Base-by-base conservation (phyloP, 345 rosid genomes). In the Toxicodendron radicans region DNA sequence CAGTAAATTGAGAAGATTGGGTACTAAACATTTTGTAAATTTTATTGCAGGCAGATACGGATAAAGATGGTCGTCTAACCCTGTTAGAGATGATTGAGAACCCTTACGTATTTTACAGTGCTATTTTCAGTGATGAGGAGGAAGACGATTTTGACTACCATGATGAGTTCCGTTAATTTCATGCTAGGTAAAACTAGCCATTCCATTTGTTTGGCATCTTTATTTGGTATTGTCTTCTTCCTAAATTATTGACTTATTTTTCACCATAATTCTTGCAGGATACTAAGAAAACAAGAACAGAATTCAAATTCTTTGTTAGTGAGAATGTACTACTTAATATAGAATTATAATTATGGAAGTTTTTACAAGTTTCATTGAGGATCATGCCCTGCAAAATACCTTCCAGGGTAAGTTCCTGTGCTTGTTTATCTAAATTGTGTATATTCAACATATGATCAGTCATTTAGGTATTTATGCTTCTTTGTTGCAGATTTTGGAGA, bases 31-130 rank as follows among this genome's bases (percentile, higher is more conserved):
- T 51, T 70, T 41, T 65, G 45, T 59, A 73, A 52, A 73, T 56
- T 5, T 63, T 27, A n/a, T 59, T 81, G 70, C 94, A 96, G 99
- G 98, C 98, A 17, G 99, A 96, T 80, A 66, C 82, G 35, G 84
- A 96, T 76, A 89, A 96, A 83, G 97, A 96, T 78, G 91, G 97
- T 23, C 88, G 79, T 20, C 84, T 96, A 58, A 84, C 94, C 68
- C 78, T 96, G 83, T 49, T 58, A 14, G 99, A 96, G 90, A 93
- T 92, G 97, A 87, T 90, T 62, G 97, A 92, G 65, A 90, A 88
- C 77, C 98, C 99, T 3, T 93, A 90, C 21, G 99, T 90, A 71
- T 96, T 96, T 78, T 96, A 93, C 70, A 92, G 91, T 83, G 97
- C 98, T 51, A 86, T 93, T 46, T 93, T 96, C 82, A 88, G 66